Evolutionary conservation across 257 asterid genomes (phyloP).

Genomic region (Echites panduratus): DNA sequence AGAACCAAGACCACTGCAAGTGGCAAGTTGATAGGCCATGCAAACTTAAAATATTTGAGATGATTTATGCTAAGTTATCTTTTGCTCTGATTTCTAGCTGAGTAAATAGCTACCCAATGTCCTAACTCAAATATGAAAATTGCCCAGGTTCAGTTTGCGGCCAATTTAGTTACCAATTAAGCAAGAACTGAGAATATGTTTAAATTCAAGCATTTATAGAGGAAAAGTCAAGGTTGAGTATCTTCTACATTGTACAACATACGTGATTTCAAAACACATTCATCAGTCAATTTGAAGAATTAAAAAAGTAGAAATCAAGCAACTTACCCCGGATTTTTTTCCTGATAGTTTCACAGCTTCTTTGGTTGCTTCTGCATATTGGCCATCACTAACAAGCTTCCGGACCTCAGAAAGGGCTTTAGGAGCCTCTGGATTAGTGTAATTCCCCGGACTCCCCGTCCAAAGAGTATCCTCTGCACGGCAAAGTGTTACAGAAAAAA

Average conservation of each 20-base stretch:
- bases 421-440: slow-evolving; percentile 43
- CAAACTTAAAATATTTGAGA: background rate
- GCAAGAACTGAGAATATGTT: background rate
- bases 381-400: slow-evolving; percentile 49
- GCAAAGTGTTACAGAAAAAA: slow-evolving; percentile 12
- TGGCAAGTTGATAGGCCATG: background rate
- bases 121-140: no score
- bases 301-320: slow-evolving; percentile 3
- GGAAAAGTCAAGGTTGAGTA: background rate
- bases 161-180: background rate
- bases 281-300: background rate
- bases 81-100: background rate
- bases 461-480: slow-evolving; percentile 78
- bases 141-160: no score
- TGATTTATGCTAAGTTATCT: background rate
- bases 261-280: background rate
- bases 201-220: background rate
- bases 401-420: slow-evolving; percentile 46
- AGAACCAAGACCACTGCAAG: background rate
- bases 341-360: slow-evolving; percentile 47
- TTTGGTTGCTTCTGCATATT: slow-evolving; percentile 56
- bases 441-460: slow-evolving; percentile 68
- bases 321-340: slow-evolving; percentile 34
- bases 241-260: background rate
- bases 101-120: no score